These are phyloP conservation scores for Penicillium longicatenatum DNA, from an alignment of 495 filamentous ascomycete species.

Conservation along the genomic window DNA sequence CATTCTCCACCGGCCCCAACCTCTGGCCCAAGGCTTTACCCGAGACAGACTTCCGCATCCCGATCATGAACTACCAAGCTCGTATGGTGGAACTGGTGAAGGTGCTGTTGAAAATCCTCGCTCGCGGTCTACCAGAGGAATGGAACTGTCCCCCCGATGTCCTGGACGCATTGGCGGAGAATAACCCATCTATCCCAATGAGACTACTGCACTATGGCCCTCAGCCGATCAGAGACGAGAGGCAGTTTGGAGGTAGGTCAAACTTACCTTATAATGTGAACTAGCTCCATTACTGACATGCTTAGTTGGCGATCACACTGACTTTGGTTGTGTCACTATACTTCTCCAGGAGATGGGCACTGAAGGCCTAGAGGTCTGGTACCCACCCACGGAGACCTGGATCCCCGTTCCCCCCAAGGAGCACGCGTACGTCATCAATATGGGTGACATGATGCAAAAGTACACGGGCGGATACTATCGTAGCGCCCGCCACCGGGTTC, in stretches of 20 bases:
- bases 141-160: conserved; percentile 19
- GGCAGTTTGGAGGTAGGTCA: conserved; percentile 1
- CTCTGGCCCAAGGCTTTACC: conserved; percentile 43
- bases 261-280: background rate
- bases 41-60: conserved; percentile 36
- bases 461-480: conserved; percentile 40
- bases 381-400: conserved; percentile 38
- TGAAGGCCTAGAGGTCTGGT: conserved; percentile 46
- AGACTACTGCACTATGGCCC: conserved; percentile 49
- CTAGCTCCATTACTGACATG: background rate
- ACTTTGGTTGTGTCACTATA: conserved; percentile 45
- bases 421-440: conserved; percentile 47
- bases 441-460: conserved; percentile 42
- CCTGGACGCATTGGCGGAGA: conserved; percentile 34
- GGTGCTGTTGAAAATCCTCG: conserved; percentile 38
- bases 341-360: conserved; percentile 45
- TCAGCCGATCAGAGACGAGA: conserved; percentile 14
- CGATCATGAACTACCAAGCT: conserved; percentile 40
- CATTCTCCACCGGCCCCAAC: conserved; percentile 35
- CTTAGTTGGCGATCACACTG: conserved; percentile 32
- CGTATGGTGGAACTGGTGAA: conserved; percentile 34
- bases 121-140: conserved; percentile 36
- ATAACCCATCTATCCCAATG: conserved; percentile 41
- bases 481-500: conserved; percentile 40
- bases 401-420: conserved; percentile 36